phyloP scores from a whole-genome alignment of 2,329 filamentous ascomycete genomes.

The Cytospora piceicola region DNA sequence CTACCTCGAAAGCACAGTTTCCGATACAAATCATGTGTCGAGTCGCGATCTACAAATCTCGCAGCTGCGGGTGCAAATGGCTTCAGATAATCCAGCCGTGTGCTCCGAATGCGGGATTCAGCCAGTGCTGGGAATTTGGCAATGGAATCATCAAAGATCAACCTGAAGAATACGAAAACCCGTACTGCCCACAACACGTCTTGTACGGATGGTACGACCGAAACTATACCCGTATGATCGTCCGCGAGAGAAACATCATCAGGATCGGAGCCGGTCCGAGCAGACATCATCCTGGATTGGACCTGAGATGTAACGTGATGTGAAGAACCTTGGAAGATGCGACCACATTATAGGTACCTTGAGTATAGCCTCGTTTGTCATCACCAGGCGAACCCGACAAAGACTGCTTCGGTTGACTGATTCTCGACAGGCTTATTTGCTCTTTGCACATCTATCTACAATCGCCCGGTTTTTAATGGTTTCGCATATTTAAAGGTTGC shows the following conservation, averaged over 20 bases:
- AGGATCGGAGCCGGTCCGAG: slow-evolving; percentile 54
- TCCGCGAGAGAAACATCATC: slow-evolving; percentile 47
- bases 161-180: slow-evolving; percentile 40
- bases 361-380: background rate
- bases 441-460: slow-evolving; percentile 17
- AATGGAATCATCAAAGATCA: slow-evolving; percentile 44
- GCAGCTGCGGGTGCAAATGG: slow-evolving; percentile 57
- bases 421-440: background rate
- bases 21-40: slow-evolving; percentile 49
- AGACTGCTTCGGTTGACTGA: background rate
- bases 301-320: slow-evolving; percentile 45
- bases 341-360: background rate
- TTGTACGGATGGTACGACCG: slow-evolving; percentile 49
- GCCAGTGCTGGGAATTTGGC: slow-evolving; percentile 49
- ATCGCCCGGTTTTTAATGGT: background rate
- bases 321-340: slow-evolving; percentile 33
- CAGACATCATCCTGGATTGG: slow-evolving; percentile 43
- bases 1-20: background rate
- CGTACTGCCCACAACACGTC: slow-evolving; percentile 49
- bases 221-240: slow-evolving; percentile 52
- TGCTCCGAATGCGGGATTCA: slow-evolving; percentile 54
- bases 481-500: slow-evolving; percentile 42
- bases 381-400: background rate
- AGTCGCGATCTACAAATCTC: slow-evolving; percentile 53
- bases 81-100: slow-evolving; percentile 52